These are phyloP conservation scores for Gomphus sp. DNA, from an alignment of 1,284 basidiomycete species.

Conservation along the genomic window DNA sequence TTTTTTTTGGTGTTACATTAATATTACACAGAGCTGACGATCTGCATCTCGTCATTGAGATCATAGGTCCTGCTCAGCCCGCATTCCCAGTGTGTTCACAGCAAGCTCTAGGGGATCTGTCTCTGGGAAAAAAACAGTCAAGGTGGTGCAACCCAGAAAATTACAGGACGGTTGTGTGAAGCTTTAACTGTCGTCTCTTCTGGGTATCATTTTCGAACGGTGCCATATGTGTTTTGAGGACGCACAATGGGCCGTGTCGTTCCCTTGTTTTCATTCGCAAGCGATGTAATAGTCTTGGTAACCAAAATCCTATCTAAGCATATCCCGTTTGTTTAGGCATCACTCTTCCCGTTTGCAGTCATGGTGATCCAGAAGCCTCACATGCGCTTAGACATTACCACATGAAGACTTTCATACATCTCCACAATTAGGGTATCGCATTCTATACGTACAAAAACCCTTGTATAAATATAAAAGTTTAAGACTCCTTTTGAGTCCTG, in stretches of 20 bases:
- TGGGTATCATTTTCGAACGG: conserved; percentile 67
- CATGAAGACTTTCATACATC: neutral
- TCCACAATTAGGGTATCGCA: neutral
- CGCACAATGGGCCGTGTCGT: conserved; percentile 46
- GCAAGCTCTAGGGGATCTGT: conserved; percentile 24
- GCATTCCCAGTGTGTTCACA: conserved; percentile 6
- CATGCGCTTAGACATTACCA: conserved; percentile 28
- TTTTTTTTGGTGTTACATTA: neutral
- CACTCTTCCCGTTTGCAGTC: conserved; percentile 47
- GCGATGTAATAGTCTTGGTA: conserved; percentile 18
- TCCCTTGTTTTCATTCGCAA: conserved; percentile 66
- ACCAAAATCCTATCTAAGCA: neutral
- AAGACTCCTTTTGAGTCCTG: neutral
- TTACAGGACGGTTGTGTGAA: conserved; percentile 68
- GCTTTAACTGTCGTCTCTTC: conserved; percentile 55
- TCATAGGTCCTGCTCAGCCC: conserved; percentile 45
- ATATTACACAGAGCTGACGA: conserved; percentile 18
- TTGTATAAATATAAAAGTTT: neutral
- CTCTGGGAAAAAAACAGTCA: conserved; percentile 45
- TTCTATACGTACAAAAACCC: neutral
- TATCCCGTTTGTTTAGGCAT: conserved; percentile 25
- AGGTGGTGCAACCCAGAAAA: conserved; percentile 55
- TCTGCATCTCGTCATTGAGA: conserved; percentile 48
- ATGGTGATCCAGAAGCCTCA: conserved; percentile 43
- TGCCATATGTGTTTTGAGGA: conserved; percentile 72